phyloP scores from a whole-genome alignment of 371 early-diverging fungal species.

The Batkoa obscura region DNA sequence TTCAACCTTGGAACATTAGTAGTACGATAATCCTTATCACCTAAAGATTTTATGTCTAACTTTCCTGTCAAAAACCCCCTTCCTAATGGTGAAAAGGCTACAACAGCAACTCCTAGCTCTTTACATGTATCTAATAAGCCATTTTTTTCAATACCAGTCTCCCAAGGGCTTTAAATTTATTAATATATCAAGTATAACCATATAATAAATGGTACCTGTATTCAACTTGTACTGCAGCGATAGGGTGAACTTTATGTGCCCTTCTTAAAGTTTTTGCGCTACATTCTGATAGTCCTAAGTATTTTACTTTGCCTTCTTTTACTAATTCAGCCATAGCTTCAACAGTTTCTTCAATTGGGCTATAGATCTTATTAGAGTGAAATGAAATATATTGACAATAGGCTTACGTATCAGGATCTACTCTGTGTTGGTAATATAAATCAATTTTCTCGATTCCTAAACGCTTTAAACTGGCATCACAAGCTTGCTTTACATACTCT shows the following conservation, averaged over 20 bases:
- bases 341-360: constrained; percentile 30
- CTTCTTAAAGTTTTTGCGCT: constrained; percentile 24
- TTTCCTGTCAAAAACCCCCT: constrained; percentile 33
- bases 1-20: constrained; percentile 21
- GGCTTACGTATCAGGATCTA: constrained; percentile 17
- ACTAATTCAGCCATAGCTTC: constrained; percentile 34
- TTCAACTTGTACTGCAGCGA: constrained; percentile 12
- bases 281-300: constrained; percentile 37
- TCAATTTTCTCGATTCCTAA: constrained; percentile 28
- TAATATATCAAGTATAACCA: background rate
- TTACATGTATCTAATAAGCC: constrained; percentile 12
- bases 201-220: background rate
- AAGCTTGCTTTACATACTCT: constrained; percentile 23
- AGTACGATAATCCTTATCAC: constrained; percentile 21
- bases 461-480: constrained; percentile 20
- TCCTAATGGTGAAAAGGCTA: constrained; percentile 20
- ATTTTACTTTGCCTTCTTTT: constrained; percentile 31
- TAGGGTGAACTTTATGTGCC: constrained; percentile 40
- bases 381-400: background rate
- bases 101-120: constrained; percentile 36
- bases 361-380: background rate
- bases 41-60: constrained; percentile 17
- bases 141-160: background rate
- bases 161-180: background rate
- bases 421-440: constrained; percentile 34